Evolutionary conservation across 805 yeast genomes (phyloP), one percentile per base, ranked within the genome.

Genomic region (Cephaloascus fragrans): DNA sequence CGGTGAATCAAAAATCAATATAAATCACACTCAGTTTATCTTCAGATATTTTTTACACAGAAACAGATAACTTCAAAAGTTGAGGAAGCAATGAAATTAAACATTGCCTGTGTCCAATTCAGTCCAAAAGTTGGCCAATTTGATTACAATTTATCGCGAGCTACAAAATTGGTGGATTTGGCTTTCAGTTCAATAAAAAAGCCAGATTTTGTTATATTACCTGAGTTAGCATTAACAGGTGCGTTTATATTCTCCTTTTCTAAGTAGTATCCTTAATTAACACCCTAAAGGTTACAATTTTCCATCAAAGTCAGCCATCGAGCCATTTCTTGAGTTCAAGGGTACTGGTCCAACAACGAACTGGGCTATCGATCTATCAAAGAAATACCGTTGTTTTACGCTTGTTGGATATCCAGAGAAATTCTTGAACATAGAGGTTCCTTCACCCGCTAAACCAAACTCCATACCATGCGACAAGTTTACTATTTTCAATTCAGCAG

Each of bases 331-430:
- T 19, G 89, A 83, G 44, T 44, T 57, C 0, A 60, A 63, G 0
- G 48, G 55, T 1, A 57, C 59, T 0, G 80, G 83, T 0, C 69
- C 67, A 2, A 62, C 82, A 1, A 64, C 70, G 18, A 54, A 62
- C 8, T 71, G 87, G 61, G 96, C 88, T 0, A 55, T 56, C 34
- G 61, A 63, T 26, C 64, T 77, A 1, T 75, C 89, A 2, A 45
- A 50, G 36, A 56, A 51, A 34, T 71, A 64, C 45, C 50, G 62
- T 2, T 83, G 95, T 51, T 76, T 76, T 49, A 82, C 93, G 0
- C 64, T 88, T 3, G 61, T 86, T 8, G 96, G 97, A 14, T 86
- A 83, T 53, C 96, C 97, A 0, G 95, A 89, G 47, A 51, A 57
- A 37, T 47, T 31, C 20, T 31, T 32, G 35, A 34, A 39, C 19